These are phyloP conservation scores for Macrocybe gigantea DNA, from an alignment of 768 basidiomycete genomes.

Conservation along the genomic window DNA sequence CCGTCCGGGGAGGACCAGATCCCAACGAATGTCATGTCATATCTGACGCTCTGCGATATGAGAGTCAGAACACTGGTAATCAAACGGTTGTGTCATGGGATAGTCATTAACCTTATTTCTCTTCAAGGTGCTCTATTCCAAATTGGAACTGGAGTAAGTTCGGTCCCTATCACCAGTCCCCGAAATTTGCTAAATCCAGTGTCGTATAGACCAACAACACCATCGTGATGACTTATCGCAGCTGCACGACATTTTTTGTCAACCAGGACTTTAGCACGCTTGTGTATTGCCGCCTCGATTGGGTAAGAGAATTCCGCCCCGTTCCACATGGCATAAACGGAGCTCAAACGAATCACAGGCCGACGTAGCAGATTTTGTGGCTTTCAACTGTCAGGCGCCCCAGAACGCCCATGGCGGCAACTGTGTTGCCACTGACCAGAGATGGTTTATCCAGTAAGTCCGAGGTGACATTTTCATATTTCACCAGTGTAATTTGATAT, in stretches of 20 bases:
- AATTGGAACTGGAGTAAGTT: constrained; percentile 23
- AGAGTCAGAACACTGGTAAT: constrained; percentile 37
- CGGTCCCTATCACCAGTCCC: not conserved
- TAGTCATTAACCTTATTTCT: not conserved
- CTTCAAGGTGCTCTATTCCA: constrained; percentile 23
- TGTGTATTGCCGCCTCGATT: constrained; percentile 41
- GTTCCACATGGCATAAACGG: not conserved
- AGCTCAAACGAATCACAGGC: constrained; percentile 18
- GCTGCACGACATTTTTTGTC: constrained; percentile 42
- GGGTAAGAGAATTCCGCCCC: constrained; percentile 24
- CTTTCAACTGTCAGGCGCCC: constrained; percentile 39
- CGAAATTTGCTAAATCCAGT: not conserved
- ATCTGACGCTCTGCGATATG: constrained; percentile 40
- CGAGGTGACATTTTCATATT: not conserved
- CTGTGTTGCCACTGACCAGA: constrained; percentile 39
- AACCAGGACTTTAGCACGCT: constrained; percentile 36
- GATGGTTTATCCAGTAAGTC: constrained; percentile 46
- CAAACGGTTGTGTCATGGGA: constrained; percentile 1
- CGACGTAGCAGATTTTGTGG: constrained; percentile 32
- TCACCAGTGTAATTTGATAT: no score
- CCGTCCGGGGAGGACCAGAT: constrained; percentile 42
- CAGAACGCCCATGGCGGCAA: constrained; percentile 47
- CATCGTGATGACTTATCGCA: constrained; percentile 32
- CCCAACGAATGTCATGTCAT: constrained; percentile 44
- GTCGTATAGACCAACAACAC: constrained; percentile 25